Conservation (phyloP, 495 filamentous ascomycete genomes). For the Talaromyces wortmannii region DNA sequence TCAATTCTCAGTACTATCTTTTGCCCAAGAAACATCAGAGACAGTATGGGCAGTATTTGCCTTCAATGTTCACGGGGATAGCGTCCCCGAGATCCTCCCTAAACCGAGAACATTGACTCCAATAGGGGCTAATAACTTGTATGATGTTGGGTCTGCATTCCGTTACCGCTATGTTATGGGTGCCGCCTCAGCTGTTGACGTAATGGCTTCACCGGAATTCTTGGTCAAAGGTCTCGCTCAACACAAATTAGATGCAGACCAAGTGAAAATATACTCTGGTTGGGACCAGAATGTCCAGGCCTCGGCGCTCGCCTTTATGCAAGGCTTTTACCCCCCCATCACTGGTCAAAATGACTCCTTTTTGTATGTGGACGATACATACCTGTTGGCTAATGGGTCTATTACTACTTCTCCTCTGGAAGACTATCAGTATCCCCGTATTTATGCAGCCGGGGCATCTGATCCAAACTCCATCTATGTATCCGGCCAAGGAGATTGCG, state of each 20-base stretch:
- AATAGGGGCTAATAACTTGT: slow-evolving; percentile 62
- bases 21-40: slow-evolving; percentile 30
- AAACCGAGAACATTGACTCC: slow-evolving; percentile 50
- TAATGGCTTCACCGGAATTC: slow-evolving; percentile 18
- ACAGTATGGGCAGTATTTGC: slow-evolving; percentile 63
- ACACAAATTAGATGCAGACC: slow-evolving; percentile 34
- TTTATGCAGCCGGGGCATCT: slow-evolving; percentile 41
- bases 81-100: slow-evolving; percentile 50
- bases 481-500: slow-evolving; percentile 52
- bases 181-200: neutral
- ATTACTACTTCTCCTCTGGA: slow-evolving; percentile 50
- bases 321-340: slow-evolving; percentile 74
- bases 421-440: slow-evolving; percentile 68
- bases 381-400: slow-evolving; percentile 52
- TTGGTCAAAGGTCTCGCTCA: slow-evolving; percentile 34
- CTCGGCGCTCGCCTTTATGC: slow-evolving; percentile 69
- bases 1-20: neutral
- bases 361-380: slow-evolving; percentile 26
- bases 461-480: slow-evolving; percentile 54
- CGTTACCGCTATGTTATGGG: slow-evolving; percentile 49
- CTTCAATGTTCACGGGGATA: slow-evolving; percentile 69
- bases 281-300: slow-evolving; percentile 44
- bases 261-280: slow-evolving; percentile 38
- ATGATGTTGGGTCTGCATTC: slow-evolving; percentile 53
- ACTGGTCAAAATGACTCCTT: slow-evolving; percentile 15